A percentile compares a stretch with the other conserved stretches of the same genome.
Evolutionary conservation across 257 asterid genomes (phyloP).

Genomic region (Forsythia suspensa): DNA sequence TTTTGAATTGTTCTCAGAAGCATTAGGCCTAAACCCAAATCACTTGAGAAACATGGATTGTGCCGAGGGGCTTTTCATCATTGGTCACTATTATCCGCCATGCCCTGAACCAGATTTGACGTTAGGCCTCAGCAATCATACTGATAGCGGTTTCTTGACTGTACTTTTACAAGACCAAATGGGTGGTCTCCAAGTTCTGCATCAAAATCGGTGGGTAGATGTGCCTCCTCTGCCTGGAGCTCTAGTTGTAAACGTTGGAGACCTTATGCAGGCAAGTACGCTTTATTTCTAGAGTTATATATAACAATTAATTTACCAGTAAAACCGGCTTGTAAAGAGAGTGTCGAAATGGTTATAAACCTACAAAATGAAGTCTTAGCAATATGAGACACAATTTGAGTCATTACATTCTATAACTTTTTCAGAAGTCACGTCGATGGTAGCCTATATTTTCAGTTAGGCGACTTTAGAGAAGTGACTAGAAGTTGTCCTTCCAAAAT

Average conservation of each 20-base stretch:
- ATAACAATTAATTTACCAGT: too few species aligned
- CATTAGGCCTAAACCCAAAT: conserved; percentile 16
- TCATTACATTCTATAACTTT: too few species aligned
- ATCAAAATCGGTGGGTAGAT: conserved; percentile 27
- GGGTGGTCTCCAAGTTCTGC: conserved; percentile 32
- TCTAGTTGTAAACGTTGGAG: conserved; percentile 28
- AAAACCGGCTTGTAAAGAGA: too few species aligned
- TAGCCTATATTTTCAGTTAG: too few species aligned
- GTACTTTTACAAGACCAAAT: conserved; percentile 28
- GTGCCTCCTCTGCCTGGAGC: conserved; percentile 27
- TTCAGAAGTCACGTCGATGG: too few species aligned
- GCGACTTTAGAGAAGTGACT: too few species aligned
- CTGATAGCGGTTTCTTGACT: conserved; percentile 32
- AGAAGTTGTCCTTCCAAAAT: too few species aligned
- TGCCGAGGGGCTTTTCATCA: conserved; percentile 19
- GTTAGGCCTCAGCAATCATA: conserved; percentile 22
- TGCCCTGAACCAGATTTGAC: conserved; percentile 42
- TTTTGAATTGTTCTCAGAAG: conserved; percentile 9
- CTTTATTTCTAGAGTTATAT: too few species aligned
- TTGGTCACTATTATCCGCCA: conserved; percentile 28
- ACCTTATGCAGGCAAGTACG: conserved; percentile 26
- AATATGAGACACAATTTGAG: too few species aligned
- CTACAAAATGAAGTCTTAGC: too few species aligned
- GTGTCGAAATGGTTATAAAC: too few species aligned
- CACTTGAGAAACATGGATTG: conserved; percentile 35